Evolutionary conservation across 768 basidiomycete genomes (phyloP).

Genomic region (Lactarius pseudohatsudake): DNA sequence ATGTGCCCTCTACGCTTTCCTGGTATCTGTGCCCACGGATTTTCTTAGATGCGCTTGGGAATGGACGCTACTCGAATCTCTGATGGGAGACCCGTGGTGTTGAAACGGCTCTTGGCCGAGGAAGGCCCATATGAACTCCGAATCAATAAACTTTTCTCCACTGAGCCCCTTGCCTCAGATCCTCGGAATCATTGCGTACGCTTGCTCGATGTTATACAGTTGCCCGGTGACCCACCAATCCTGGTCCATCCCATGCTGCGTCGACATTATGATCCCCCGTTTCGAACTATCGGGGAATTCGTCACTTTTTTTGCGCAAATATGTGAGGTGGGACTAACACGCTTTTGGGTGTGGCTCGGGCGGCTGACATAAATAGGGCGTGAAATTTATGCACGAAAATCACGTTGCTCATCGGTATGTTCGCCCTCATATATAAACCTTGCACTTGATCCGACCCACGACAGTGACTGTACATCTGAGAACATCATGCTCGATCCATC

Average conservation of each 20-base stretch:
- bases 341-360: constrained; percentile 19
- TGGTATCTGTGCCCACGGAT: no score
- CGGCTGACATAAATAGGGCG: constrained; percentile 20
- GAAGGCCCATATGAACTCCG: no score
- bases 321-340: constrained; percentile 25
- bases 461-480: no score
- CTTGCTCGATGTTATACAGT: neutral
- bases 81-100: neutral
- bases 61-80: neutral
- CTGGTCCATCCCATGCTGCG: constrained; percentile 35
- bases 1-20: neutral
- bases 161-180: neutral
- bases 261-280: constrained; percentile 31
- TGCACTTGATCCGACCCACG: no score
- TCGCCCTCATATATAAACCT: constrained; percentile 7
- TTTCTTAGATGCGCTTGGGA: neutral
- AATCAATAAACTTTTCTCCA: neutral
- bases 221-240: constrained; percentile 4
- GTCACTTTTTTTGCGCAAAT: constrained; percentile 31
- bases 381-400: constrained; percentile 30
- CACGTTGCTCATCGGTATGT: constrained; percentile 26
- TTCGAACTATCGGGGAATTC: constrained; percentile 30
- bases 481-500: no score
- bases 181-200: constrained; percentile 8
- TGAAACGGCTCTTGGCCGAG: neutral